Evolutionary conservation across 2,329 filamentous ascomycete species (phyloP).

Genomic region (Curvularia hawaiiensis): DNA sequence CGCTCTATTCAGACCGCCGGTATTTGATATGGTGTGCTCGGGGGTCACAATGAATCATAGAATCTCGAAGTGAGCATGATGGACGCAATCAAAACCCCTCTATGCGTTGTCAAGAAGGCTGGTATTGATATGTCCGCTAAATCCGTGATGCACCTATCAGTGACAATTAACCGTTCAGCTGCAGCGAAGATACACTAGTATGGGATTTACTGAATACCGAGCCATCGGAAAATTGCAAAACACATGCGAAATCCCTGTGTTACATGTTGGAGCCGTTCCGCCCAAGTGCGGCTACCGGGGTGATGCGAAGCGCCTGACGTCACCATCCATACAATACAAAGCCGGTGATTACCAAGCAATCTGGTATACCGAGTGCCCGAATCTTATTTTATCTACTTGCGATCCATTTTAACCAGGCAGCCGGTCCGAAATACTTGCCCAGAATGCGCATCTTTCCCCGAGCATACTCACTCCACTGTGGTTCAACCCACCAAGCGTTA

Average conservation of each 20-base stretch:
- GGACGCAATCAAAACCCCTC: background rate
- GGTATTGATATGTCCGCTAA: background rate
- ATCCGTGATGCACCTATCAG: background rate
- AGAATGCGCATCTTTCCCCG: conserved; percentile 59
- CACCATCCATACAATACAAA: background rate
- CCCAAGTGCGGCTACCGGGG: background rate
- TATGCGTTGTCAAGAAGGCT: background rate
- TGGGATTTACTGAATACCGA: background rate
- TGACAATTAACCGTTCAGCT: background rate
- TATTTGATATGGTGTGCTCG: background rate
- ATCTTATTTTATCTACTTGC: background rate
- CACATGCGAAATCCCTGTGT: background rate
- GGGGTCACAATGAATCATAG: background rate
- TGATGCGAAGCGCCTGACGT: background rate
- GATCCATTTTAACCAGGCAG: conserved; percentile 49
- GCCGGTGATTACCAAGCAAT: background rate
- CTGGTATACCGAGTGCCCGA: background rate
- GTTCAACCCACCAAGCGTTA: conserved; percentile 54
- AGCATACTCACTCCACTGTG: conserved; percentile 49
- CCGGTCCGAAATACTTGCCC: conserved; percentile 54
- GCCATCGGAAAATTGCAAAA: background rate
- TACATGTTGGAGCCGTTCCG: background rate
- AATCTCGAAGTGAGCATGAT: background rate
- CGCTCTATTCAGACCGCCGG: background rate
- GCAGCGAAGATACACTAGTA: background rate